These are phyloP conservation scores for Exophiala alcalophila DNA, from an alignment of 2,329 filamentous ascomycete genomes.

Conservation along the genomic window DNA sequence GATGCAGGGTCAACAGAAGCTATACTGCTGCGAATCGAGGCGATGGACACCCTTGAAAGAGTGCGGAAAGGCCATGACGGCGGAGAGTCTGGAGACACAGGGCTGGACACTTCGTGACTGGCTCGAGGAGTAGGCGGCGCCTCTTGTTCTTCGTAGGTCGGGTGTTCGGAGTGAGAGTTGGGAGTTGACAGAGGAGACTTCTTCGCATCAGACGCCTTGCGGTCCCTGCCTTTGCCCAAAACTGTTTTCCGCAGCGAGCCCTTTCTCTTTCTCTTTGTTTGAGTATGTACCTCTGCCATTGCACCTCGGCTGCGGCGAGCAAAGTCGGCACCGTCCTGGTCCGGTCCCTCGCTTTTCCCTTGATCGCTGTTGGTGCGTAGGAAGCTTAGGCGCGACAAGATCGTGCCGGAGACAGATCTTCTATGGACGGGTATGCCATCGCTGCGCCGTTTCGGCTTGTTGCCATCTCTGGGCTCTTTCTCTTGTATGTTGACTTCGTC, in stretches of 20 bases:
- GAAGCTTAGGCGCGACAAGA: conserved; percentile 69
- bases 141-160: conserved; percentile 22
- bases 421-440: conserved; percentile 39
- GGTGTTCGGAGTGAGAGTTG: conserved; percentile 11
- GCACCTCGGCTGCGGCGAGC: conserved; percentile 40
- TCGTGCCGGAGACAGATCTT: conserved; percentile 59
- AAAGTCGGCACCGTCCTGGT: conserved; percentile 30
- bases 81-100: conserved; percentile 27
- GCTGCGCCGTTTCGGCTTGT: conserved; percentile 17
- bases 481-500: conserved; percentile 25
- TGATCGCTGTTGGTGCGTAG: conserved; percentile 52
- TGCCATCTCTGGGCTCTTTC: conserved; percentile 18
- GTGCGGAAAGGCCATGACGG: conserved; percentile 30
- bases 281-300: conserved; percentile 47
- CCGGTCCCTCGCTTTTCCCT: conserved; percentile 32
- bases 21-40: conserved; percentile 35
- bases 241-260: conserved; percentile 85
- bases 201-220: conserved; percentile 54
- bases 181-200: conserved; percentile 40
- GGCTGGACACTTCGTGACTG: conserved; percentile 19
- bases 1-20: conserved; percentile 37
- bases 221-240: conserved; percentile 68
- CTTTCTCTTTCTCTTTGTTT: conserved; percentile 62
- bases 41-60: conserved; percentile 29
- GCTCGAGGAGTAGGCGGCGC: conserved; percentile 24